phyloP scores from a whole-genome alignment of 345 rosid genomes.

The Eucalyptus pauciflora region DNA sequence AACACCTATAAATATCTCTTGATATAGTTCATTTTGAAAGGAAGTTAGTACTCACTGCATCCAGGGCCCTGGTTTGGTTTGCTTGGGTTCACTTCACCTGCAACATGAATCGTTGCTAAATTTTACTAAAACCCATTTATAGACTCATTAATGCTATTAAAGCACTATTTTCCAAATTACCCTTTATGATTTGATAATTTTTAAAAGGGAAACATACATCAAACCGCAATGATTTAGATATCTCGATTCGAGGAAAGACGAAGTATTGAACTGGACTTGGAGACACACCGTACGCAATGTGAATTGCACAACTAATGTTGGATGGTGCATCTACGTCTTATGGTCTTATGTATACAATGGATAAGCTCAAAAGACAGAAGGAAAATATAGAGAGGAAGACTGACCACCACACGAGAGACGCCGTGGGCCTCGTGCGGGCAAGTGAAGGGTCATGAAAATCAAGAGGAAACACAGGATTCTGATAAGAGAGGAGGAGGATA shows the following conservation, averaged over 20 bases:
- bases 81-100: neutral
- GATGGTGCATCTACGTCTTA: neutral
- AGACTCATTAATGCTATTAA: neutral
- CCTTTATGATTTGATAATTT: neutral
- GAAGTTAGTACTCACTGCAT: neutral
- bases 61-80: neutral
- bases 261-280: neutral
- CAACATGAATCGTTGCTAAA: neutral
- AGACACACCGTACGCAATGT: neutral
- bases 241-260: neutral
- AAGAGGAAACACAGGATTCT: neutral
- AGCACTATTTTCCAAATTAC: neutral
- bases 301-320: neutral
- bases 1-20: no score
- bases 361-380: neutral
- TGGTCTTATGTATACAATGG: neutral
- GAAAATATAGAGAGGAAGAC: neutral
- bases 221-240: neutral
- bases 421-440: neutral
- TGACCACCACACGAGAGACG: neutral
- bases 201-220: neutral
- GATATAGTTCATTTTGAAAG: neutral
- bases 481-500: neutral
- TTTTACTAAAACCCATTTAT: accelerated
- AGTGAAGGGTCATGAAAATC: neutral